A percentile compares a stretch with the other conserved stretches of the same genome.
Evolutionary conservation across 169 alveolate genomes (phyloP).

Genomic region (Cryptosporidium xiaoi): DNA sequence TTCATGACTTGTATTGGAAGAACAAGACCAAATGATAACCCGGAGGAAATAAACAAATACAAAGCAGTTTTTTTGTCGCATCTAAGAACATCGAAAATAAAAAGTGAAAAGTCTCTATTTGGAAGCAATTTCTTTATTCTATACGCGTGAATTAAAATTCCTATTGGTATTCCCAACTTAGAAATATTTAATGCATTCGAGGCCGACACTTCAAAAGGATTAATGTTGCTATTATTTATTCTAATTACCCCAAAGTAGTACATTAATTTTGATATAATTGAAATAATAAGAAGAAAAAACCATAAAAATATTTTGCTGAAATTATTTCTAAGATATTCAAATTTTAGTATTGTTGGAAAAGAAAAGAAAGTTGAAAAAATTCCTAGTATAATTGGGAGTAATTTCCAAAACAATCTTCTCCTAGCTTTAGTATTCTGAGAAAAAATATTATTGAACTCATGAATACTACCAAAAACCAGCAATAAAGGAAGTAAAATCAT

Average conservation of each 20-base stretch:
- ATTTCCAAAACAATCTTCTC: not conserved
- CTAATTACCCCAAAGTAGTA: conserved; percentile 16
- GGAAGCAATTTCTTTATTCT: conserved; percentile 39
- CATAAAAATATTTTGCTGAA: not conserved
- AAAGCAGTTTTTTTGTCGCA: not conserved
- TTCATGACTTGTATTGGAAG: conserved; percentile 27
- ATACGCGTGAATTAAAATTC: conserved; percentile 23
- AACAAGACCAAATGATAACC: conserved; percentile 41
- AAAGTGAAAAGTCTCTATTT: not conserved
- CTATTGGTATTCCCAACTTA: conserved; percentile 49
- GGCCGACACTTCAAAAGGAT: conserved; percentile 40
- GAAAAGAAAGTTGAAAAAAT: conserved; percentile 9
- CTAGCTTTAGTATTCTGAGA: not conserved
- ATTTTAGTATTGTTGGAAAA: conserved; percentile 13
- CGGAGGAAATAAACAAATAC: conserved; percentile 23
- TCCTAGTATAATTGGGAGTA: not conserved
- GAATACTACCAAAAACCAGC: conserved; percentile 15
- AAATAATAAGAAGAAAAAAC: not conserved
- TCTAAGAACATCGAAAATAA: conserved; percentile 22
- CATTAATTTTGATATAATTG: not conserved
- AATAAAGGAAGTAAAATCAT: conserved; percentile 10
- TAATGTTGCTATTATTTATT: conserved; percentile 20
- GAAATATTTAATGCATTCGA: conserved; percentile 23
- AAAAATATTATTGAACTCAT: conserved; percentile 4
- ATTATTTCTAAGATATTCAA: conserved; percentile 8